Evolutionary conservation across 768 basidiomycete genomes (phyloP).

Genomic region (Trichaptum fuscoviolaceum): DNA sequence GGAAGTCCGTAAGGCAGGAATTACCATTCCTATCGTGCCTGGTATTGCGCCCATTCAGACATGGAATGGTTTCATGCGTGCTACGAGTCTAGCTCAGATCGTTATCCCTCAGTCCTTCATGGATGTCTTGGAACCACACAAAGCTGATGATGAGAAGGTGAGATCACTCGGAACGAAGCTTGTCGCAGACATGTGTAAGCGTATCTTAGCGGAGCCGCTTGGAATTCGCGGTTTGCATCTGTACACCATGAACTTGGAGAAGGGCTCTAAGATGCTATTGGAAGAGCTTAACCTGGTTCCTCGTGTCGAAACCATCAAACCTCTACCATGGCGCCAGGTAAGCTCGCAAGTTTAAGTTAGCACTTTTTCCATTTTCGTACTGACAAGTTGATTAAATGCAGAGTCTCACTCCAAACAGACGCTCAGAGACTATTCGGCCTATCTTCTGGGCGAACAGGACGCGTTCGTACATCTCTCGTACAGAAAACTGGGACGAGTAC

Average conservation of each 20-base stretch:
- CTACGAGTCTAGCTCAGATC: slow-evolving; percentile 74
- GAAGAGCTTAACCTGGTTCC: slow-evolving; percentile 89
- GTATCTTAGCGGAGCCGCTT: slow-evolving; percentile 72
- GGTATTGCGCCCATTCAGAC: slow-evolving; percentile 96
- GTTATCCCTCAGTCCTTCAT: slow-evolving; percentile 70
- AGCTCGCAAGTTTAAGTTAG: slow-evolving; percentile 15
- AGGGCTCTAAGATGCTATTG: slow-evolving; percentile 90
- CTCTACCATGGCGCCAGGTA: slow-evolving; percentile 96
- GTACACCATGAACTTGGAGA: slow-evolving; percentile 97
- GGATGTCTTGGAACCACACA: slow-evolving; percentile 77
- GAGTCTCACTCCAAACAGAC: slow-evolving; percentile 89
- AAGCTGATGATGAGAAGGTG: slow-evolving; percentile 91
- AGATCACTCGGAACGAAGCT: slow-evolving; percentile 89
- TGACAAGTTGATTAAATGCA: slow-evolving; percentile 26
- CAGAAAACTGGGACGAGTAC: slow-evolving; percentile 99
- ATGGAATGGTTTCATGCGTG: slow-evolving; percentile 89
- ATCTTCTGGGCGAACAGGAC: slow-evolving; percentile 99
- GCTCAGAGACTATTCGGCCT: slow-evolving; percentile 89
- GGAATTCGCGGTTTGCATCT: slow-evolving; percentile 90
- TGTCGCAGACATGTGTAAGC: slow-evolving; percentile 90
- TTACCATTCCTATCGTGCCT: slow-evolving; percentile 85
- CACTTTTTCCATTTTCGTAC: slow-evolving; percentile 2
- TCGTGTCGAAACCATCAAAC: slow-evolving; percentile 85
- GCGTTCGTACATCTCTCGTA: slow-evolving; percentile 91
- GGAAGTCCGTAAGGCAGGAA: slow-evolving; percentile 75